Conservation (phyloP, 306 rosid genomes). For the Carpinus fangiana region DNA sequence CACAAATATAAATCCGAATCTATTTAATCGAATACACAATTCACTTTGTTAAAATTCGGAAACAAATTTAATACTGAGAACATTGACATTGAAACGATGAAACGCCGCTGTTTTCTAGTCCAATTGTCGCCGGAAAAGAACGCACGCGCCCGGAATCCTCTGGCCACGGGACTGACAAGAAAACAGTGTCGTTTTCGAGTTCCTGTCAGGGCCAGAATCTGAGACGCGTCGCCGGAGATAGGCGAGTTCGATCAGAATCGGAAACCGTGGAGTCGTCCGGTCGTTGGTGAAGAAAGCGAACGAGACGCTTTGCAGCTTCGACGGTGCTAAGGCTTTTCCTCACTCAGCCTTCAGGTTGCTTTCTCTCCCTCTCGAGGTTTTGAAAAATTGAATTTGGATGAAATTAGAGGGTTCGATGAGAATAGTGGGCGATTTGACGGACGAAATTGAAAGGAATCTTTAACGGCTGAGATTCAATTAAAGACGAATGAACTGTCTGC, state of each 20-base stretch:
- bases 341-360: not conserved
- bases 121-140: slow-evolving; percentile 7
- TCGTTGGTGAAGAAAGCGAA: not conserved
- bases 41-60: not conserved
- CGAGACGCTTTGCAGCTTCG: not conserved
- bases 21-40: not conserved
- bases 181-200: not conserved
- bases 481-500: not conserved
- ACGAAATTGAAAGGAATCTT: not conserved
- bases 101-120: slow-evolving; percentile 11
- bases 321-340: not conserved
- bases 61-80: not conserved
- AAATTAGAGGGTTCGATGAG: slow-evolving; percentile 33
- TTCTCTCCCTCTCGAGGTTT: slow-evolving; percentile 44
- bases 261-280: not conserved
- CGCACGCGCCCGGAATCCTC: not conserved
- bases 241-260: not conserved
- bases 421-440: slow-evolving; percentile 5
- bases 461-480: slow-evolving; percentile 23
- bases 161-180: not conserved
- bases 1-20: not conserved
- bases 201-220: slow-evolving; percentile 8
- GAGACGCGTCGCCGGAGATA: not conserved
- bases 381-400: slow-evolving; percentile 55
- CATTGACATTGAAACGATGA: not conserved